Percentiles rank a stretch among this genome's conserved stretches.
These are phyloP conservation scores for Phytophthora nicotianae DNA, from an alignment of 352 stramenopile genomes.

Conservation along the genomic window DNA sequence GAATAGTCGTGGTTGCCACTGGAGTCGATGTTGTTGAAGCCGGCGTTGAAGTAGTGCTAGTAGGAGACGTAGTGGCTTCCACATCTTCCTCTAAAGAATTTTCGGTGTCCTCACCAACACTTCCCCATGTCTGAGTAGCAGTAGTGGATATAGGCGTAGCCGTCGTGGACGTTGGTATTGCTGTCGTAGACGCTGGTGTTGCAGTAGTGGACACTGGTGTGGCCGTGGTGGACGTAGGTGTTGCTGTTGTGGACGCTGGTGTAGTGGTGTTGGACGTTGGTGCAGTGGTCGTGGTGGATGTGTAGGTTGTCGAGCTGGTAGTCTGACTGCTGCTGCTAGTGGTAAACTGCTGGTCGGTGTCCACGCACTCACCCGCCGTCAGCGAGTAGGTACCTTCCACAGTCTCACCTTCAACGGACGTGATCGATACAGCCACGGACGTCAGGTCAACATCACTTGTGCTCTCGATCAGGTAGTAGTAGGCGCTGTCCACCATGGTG, in stretches of 20 bases:
- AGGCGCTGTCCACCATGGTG: constrained; percentile 63
- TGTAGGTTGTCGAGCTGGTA: constrained; percentile 19
- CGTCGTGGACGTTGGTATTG: neutral
- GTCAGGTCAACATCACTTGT: constrained; percentile 40
- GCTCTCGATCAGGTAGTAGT: constrained; percentile 58
- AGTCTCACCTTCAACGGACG: constrained; percentile 50
- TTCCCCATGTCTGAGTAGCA: constrained; percentile 14
- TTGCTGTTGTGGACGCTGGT: constrained; percentile 11
- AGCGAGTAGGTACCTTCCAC: constrained; percentile 61
- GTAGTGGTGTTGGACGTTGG: constrained; percentile 18
- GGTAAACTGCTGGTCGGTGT: constrained; percentile 50
- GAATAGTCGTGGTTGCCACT: constrained; percentile 1
- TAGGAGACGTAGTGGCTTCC: constrained; percentile 15
- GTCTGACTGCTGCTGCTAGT: constrained; percentile 26
- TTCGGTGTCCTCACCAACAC: constrained; percentile 5
- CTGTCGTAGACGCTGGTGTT: neutral
- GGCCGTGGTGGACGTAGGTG: constrained; percentile 5
- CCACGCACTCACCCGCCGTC: constrained; percentile 43
- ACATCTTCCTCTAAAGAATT: constrained; percentile 14
- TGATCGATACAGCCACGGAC: constrained; percentile 46
- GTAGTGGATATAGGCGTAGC: neutral
- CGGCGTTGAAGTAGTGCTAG: neutral
- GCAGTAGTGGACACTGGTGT: constrained; percentile 4
- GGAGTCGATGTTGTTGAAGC: neutral
- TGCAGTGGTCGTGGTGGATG: constrained; percentile 7